These are phyloP conservation scores for Neobulgaria alba DNA, from an alignment of 2,329 filamentous ascomycete species.

Conservation along the genomic window DNA sequence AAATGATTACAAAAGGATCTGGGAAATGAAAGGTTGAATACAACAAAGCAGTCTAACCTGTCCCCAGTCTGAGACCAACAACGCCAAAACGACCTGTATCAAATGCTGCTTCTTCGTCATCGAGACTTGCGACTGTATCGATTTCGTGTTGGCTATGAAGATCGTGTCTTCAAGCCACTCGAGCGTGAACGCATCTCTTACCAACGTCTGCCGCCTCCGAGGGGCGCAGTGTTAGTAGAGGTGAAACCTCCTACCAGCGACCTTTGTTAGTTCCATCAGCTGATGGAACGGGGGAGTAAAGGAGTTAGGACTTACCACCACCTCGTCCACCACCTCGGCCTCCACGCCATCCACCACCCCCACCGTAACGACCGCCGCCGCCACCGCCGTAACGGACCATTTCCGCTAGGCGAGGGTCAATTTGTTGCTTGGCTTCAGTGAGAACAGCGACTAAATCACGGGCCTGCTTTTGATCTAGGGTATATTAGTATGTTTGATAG, in stretches of 20 bases:
- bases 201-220: slow-evolving; percentile 49
- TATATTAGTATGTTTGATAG: background rate
- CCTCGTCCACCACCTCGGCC: slow-evolving; percentile 46
- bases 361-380: slow-evolving; percentile 33
- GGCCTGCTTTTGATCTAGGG: slow-evolving; percentile 78
- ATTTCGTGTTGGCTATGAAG: slow-evolving; percentile 10
- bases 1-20: slow-evolving; percentile 19
- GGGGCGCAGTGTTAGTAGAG: slow-evolving; percentile 48
- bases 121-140: slow-evolving; percentile 1
- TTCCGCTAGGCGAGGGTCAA: slow-evolving; percentile 90
- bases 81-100: slow-evolving; percentile 28
- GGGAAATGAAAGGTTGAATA: slow-evolving; percentile 15
- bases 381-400: slow-evolving; percentile 81
- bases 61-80: slow-evolving; percentile 15
- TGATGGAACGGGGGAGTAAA: slow-evolving; percentile 26
- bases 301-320: slow-evolving; percentile 32
- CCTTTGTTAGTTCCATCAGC: slow-evolving; percentile 30
- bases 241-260: slow-evolving; percentile 40
- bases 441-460: slow-evolving; percentile 92
- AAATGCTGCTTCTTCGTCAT: slow-evolving; percentile 17
- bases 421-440: slow-evolving; percentile 93
- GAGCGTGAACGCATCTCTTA: slow-evolving; percentile 29
- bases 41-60: slow-evolving; percentile 20
- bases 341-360: slow-evolving; percentile 47
- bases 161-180: slow-evolving; percentile 13